Evolutionary conservation across 2,329 filamentous ascomycete species (phyloP), one percentile per base, ranked within the genome.

Genomic region (Ceratocystis papillata): DNA sequence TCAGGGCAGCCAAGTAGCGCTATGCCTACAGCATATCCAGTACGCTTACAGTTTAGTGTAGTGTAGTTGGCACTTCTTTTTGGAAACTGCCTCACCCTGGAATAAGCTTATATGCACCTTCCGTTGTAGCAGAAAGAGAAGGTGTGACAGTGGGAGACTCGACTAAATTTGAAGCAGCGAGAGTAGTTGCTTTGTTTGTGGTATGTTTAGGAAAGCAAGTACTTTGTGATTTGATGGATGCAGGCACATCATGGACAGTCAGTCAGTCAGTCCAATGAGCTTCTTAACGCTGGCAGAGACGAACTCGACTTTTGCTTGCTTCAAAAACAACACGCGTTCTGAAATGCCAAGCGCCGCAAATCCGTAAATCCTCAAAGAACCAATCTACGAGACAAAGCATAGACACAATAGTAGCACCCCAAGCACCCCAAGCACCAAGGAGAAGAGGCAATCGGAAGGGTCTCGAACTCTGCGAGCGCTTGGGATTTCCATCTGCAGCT

Each of bases 261-360:
- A 22, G 22, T 2, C 22, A 22, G 22, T 22, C 22, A 22, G 22
- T 3, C 37, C 37, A 41, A 41, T 41, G 10, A 41, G 8, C 12
- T 41, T 41, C 37, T 12, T 8, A 41, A 12, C 37, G 10, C 10
- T 41, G 37, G 37, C 37, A 41, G 37, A 41, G 37, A 41, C 37
- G 10, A 12, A 3, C 37, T 41, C 37, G 10, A 41, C 37, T 41
- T 10, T 12, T 41, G 37, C 8, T 41, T 10, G 8, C 37, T 12
- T 12, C 37, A 12, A 41, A 37, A 33, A 7, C 37, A 41, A 53
- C 10, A 53, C 25, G 53, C 28, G 53, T 59, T 25, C 28, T 59
- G 25, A 59, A 59, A 59, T 59, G 53, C 53, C 53, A 59, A 59
- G 53, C 28, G 53, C 53, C 53, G 28, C 28, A 59, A 59, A 59